Percentiles rank a stretch among this genome's conserved stretches.
phyloP scores from a whole-genome alignment of 371 early-diverging fungal species.

The Haplosporangium sp. region DNA sequence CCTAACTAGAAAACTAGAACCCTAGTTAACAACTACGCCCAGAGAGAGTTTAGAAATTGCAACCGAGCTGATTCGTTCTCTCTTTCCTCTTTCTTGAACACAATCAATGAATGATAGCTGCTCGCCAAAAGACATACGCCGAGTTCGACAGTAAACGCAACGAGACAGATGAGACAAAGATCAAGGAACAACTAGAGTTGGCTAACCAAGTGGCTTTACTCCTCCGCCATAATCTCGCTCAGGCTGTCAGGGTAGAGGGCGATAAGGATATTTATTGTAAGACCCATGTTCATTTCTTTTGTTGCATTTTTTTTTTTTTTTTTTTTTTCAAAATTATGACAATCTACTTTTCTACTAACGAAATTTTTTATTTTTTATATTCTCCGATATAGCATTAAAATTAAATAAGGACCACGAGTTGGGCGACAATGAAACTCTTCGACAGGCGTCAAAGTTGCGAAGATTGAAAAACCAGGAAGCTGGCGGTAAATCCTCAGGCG shows the following conservation, averaged over 20 bases:
- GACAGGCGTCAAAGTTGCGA: slow-evolving; percentile 51
- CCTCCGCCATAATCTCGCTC: slow-evolving; percentile 58
- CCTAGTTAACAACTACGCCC: too few species aligned
- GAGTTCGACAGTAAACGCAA: slow-evolving; percentile 54
- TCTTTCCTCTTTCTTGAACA: neutral
- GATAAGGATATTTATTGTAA: slow-evolving; percentile 43
- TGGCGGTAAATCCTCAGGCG: slow-evolving; percentile 27
- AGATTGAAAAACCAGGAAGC: slow-evolving; percentile 35
- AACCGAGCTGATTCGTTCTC: too few species aligned
- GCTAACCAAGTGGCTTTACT: slow-evolving; percentile 56
- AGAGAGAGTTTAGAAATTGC: too few species aligned
- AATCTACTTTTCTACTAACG: neutral
- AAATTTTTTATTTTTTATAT: neutral
- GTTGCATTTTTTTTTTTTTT: too few species aligned
- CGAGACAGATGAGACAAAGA: slow-evolving; percentile 50
- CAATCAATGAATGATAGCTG: slow-evolving; percentile 18
- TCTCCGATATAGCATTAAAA: slow-evolving; percentile 26
- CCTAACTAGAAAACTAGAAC: too few species aligned
- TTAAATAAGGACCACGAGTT: slow-evolving; percentile 38
- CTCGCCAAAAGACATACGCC: slow-evolving; percentile 46
- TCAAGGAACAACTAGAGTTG: slow-evolving; percentile 57
- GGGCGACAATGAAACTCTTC: slow-evolving; percentile 48
- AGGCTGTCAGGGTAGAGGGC: slow-evolving; percentile 51
- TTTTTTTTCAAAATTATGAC: neutral
- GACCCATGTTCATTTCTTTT: neutral